These are phyloP conservation scores for Trichophyton simii DNA, from an alignment of 2,329 filamentous ascomycete genomes.

Conservation along the genomic window DNA sequence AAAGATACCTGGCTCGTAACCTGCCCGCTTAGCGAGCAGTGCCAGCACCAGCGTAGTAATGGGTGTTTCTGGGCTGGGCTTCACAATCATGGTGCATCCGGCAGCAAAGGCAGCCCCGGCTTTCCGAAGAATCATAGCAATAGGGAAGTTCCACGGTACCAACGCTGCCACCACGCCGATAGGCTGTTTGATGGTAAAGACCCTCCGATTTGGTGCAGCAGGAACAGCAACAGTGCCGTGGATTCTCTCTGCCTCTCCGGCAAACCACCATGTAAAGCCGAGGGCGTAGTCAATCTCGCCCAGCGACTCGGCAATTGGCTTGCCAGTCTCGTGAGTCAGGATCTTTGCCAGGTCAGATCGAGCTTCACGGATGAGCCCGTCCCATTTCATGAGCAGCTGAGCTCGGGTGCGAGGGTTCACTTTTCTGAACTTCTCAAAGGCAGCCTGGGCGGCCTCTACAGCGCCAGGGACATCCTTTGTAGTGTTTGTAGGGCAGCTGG, in stretches of 20 bases:
- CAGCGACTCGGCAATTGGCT: slow-evolving; percentile 62
- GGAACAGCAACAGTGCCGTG: slow-evolving; percentile 67
- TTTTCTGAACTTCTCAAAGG: slow-evolving; percentile 49
- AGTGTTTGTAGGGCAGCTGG: slow-evolving; percentile 38
- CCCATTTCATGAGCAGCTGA: slow-evolving; percentile 53
- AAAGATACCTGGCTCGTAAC: slow-evolving; percentile 24
- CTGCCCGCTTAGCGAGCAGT: slow-evolving; percentile 24
- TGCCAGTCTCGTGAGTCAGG: slow-evolving; percentile 85
- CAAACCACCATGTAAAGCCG: slow-evolving; percentile 70
- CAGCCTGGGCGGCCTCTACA: slow-evolving; percentile 47
- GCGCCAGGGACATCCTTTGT: slow-evolving; percentile 50
- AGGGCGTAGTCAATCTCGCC: slow-evolving; percentile 62
- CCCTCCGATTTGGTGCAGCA: slow-evolving; percentile 56
- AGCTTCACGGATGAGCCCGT: slow-evolving; percentile 50
- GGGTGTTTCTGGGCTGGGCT: slow-evolving; percentile 27
- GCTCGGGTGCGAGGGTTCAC: slow-evolving; percentile 49
- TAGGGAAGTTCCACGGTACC: slow-evolving; percentile 82
- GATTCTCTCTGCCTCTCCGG: slow-evolving; percentile 59
- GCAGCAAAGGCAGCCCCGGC: slow-evolving; percentile 27
- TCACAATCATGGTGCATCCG: slow-evolving; percentile 29
- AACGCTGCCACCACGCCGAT: slow-evolving; percentile 74
- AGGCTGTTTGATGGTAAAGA: slow-evolving; percentile 69
- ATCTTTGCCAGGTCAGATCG: slow-evolving; percentile 62
- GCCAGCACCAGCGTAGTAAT: slow-evolving; percentile 23
- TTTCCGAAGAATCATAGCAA: slow-evolving; percentile 51